A percentile compares a stretch with the other conserved stretches of the same genome.
Conservation (phyloP, 768 basidiomycete species). For the Amanita subjunquillea region DNA sequence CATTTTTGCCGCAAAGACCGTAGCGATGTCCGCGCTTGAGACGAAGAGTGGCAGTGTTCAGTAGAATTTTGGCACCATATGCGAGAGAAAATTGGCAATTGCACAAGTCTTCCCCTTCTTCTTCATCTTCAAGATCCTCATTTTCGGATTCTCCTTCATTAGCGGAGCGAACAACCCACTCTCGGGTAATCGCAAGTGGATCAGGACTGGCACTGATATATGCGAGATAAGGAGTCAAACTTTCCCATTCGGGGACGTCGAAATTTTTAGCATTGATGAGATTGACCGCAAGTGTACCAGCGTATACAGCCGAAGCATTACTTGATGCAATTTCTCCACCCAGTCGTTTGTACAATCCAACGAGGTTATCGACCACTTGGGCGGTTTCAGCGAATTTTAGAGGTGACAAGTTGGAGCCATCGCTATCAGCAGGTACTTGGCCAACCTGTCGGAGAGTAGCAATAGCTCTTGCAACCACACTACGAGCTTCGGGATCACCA, state of each 20-base stretch:
- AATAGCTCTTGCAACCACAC: constrained; percentile 86
- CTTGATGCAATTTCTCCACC: constrained; percentile 49
- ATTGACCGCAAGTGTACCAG: constrained; percentile 71
- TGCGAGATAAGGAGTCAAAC: constrained; percentile 65
- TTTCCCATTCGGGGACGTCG: constrained; percentile 80
- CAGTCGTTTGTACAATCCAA: constrained; percentile 79
- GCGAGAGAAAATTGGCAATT: constrained; percentile 99
- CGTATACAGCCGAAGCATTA: constrained; percentile 57
- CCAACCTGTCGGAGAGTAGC: constrained; percentile 93
- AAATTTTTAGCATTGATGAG: constrained; percentile 89
- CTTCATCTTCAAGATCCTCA: constrained; percentile 75
- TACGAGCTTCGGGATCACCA: constrained; percentile 97
- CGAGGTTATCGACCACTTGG: constrained; percentile 55
- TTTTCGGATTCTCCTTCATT: constrained; percentile 62
- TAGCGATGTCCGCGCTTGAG: constrained; percentile 98
- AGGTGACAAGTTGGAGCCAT: constrained; percentile 88
- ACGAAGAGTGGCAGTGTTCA: constrained; percentile 93
- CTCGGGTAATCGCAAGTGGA: constrained; percentile 54
- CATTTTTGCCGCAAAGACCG: constrained; percentile 97
- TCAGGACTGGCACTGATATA: constrained; percentile 59
- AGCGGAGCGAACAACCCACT: constrained; percentile 89
- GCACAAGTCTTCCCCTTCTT: constrained; percentile 97
- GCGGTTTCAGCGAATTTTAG: constrained; percentile 66
- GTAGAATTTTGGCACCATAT: constrained; percentile 96
- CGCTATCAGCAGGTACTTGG: constrained; percentile 71